phyloP scores from a whole-genome alignment of 2,329 filamentous ascomycete genomes.

The Fusarium napiforme region DNA sequence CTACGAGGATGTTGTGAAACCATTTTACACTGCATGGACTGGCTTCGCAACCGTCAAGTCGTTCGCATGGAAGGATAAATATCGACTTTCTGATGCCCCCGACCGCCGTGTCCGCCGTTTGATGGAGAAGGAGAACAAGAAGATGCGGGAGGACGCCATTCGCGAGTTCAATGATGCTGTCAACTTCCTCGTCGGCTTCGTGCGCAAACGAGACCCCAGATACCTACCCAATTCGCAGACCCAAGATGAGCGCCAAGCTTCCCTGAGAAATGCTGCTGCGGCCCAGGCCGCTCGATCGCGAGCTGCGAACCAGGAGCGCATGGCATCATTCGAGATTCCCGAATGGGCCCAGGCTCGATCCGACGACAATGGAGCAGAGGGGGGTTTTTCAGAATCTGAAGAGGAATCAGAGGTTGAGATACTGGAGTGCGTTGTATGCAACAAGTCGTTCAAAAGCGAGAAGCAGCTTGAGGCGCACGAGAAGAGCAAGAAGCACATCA shows the following conservation, averaged over 20 bases:
- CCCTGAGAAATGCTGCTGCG: conserved; percentile 79
- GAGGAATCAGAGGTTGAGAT: conserved; percentile 67
- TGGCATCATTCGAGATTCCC: conserved; percentile 73
- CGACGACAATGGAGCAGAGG: conserved; percentile 59
- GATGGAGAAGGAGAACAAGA: conserved; percentile 97
- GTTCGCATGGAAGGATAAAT: conserved; percentile 90
- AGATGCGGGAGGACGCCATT: conserved; percentile 81
- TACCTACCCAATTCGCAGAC: conserved; percentile 81
- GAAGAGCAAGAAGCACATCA: conserved; percentile 95
- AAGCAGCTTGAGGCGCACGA: conserved; percentile 93
- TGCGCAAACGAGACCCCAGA: conserved; percentile 89
- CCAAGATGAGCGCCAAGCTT: conserved; percentile 82
- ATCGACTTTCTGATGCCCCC: conserved; percentile 84
- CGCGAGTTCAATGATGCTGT: conserved; percentile 95
- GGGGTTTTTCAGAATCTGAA: conserved; percentile 71
- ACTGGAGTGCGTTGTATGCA: conserved; percentile 81
- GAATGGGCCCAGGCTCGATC: conserved; percentile 78
- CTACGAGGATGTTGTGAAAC: conserved; percentile 80
- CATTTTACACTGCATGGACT: conserved; percentile 85
- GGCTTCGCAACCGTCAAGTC: conserved; percentile 85
- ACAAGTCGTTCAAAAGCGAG: conserved; percentile 87
- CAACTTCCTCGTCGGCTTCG: conserved; percentile 84
- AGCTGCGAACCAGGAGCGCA: conserved; percentile 81
- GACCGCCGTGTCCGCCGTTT: conserved; percentile 83
- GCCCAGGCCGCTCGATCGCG: conserved; percentile 87